phyloP scores from a whole-genome alignment of 768 basidiomycete species.

The Chalciporus piperatus region DNA sequence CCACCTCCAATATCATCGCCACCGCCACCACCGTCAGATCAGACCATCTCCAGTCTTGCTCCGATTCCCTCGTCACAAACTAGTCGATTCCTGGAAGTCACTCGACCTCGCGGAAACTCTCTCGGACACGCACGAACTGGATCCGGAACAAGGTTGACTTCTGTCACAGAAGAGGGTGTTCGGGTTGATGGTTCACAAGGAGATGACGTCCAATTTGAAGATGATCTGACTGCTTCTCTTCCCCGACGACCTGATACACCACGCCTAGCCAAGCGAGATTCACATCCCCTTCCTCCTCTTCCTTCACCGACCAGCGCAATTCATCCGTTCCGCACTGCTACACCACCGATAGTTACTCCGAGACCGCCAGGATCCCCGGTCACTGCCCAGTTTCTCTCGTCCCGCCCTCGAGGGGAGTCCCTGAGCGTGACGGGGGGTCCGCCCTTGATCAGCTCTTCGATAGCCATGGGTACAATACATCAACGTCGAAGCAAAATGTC shows the following conservation, averaged over 20 bases:
- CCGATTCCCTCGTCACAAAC: constrained; percentile 32
- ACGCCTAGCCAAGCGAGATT: constrained; percentile 45
- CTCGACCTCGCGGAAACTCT: constrained; percentile 48
- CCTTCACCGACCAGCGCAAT: constrained; percentile 44
- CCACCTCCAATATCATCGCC: constrained; percentile 66
- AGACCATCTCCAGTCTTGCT: constrained; percentile 21
- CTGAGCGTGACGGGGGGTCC: constrained; percentile 38
- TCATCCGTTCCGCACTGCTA: constrained; percentile 30
- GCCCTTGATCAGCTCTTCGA: constrained; percentile 57
- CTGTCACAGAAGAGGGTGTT: constrained; percentile 59
- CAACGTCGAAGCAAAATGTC: constrained; percentile 68
- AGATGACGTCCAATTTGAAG: constrained; percentile 27
- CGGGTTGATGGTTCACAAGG: constrained; percentile 35
- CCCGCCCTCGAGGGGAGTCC: constrained; percentile 55
- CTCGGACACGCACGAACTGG: constrained; percentile 52
- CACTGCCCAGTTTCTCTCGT: constrained; percentile 36
- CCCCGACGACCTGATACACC: constrained; percentile 40
- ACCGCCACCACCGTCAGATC: constrained; percentile 50
- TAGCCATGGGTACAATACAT: constrained; percentile 61
- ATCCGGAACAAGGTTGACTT: constrained; percentile 54
- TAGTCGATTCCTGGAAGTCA: constrained; percentile 34
- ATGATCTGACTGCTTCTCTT: constrained; percentile 30
- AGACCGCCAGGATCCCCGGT: constrained; percentile 51
- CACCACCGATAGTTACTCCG: constrained; percentile 15
- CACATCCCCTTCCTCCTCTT: constrained; percentile 66